Evolutionary conservation across 2,329 filamentous ascomycete species (phyloP).

Genomic region (Sporothrix brasiliensis): DNA sequence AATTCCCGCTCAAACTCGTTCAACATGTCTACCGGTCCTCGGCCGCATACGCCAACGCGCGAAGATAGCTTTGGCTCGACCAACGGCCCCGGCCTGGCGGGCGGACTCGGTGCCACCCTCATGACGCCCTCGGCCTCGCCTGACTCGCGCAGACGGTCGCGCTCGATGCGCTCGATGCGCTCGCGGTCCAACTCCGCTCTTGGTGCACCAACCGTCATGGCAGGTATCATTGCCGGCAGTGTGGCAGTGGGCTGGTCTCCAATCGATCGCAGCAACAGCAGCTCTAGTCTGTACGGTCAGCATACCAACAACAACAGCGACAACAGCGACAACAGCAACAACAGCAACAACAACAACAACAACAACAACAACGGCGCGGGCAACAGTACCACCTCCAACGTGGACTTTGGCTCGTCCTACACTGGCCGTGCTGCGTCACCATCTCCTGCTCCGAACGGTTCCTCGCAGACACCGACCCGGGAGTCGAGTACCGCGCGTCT

Average conservation of each 20-base stretch:
- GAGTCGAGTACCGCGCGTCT: constrained; percentile 28
- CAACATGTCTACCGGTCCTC: constrained; percentile 13
- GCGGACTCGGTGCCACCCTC: neutral
- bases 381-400: constrained; percentile 7
- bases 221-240: constrained; percentile 77
- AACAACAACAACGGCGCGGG: neutral
- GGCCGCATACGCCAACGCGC: constrained; percentile 60
- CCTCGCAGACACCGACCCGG: constrained; percentile 16
- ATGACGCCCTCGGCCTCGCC: constrained; percentile 52
- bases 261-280: constrained; percentile 54
- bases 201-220: constrained; percentile 76
- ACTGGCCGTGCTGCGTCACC: neutral
- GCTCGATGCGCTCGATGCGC: constrained; percentile 57
- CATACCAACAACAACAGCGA: neutral
- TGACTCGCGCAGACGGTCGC: constrained; percentile 65
- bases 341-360: neutral
- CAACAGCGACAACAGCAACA: neutral
- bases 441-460: neutral
- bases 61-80: constrained; percentile 54
- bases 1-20: constrained; percentile 63
- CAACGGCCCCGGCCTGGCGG: constrained; percentile 28
- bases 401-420: constrained; percentile 21
- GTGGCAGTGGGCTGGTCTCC: constrained; percentile 78
- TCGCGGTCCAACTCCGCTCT: constrained; percentile 71
- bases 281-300: constrained; percentile 31